Percentiles rank a stretch among this genome's conserved stretches.
These are phyloP conservation scores for Malus hybrid DNA, from an alignment of 331 rosid species.

Conservation along the genomic window DNA sequence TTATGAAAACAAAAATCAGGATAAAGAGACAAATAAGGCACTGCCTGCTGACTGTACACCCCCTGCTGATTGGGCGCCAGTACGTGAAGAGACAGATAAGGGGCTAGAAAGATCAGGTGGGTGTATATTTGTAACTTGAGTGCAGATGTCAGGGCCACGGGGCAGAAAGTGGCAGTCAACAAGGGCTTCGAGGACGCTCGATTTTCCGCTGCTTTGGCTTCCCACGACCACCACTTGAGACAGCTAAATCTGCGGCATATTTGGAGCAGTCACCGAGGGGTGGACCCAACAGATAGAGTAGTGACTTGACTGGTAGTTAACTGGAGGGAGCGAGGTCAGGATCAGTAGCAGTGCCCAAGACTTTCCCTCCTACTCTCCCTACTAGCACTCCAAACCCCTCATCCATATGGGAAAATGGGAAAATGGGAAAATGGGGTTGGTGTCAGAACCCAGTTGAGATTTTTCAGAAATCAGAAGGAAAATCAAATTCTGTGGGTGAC, in stretches of 20 bases:
- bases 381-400: too few relatives aligned
- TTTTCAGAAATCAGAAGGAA: background rate
- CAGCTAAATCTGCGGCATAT: slow-evolving; percentile 8
- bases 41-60: too few relatives aligned
- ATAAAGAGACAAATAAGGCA: too few relatives aligned
- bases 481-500: background rate
- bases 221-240: slow-evolving; percentile 32
- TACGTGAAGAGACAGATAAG: too few relatives aligned
- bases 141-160: slow-evolving; percentile 25
- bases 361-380: too few relatives aligned
- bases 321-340: background rate
- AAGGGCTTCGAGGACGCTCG: slow-evolving; percentile 33
- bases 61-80: too few relatives aligned
- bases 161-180: slow-evolving; percentile 35
- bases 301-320: background rate
- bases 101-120: too few relatives aligned
- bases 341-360: too few relatives aligned
- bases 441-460: background rate
- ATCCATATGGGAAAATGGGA: too few relatives aligned
- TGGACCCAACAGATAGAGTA: background rate
- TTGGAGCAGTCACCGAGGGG: too few relatives aligned
- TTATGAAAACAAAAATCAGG: background rate
- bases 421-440: background rate
- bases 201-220: slow-evolving; percentile 34
- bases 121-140: background rate